A percentile compares a stretch with the other conserved stretches of the same genome.
These are phyloP conservation scores for Phaseolus lunatus DNA, from an alignment of 306 rosid genomes.

Conservation along the genomic window DNA sequence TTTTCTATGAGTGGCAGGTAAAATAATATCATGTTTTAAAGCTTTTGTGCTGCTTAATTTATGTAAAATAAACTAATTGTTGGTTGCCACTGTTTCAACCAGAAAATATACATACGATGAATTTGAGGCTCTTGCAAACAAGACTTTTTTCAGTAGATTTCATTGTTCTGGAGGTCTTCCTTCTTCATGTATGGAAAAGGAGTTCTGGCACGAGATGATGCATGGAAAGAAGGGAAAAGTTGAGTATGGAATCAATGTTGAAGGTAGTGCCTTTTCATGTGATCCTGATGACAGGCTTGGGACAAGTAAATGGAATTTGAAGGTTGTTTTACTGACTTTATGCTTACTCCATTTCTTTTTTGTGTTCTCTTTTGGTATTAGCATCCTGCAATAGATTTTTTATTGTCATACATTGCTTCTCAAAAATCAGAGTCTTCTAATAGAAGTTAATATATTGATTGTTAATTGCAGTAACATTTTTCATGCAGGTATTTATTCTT, in stretches of 20 bases:
- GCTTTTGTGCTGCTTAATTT: conserved; percentile 1
- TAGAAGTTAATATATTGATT: not conserved
- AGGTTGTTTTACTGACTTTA: conserved; percentile 41
- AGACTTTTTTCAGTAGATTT: conserved; percentile 39
- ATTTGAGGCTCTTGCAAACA: conserved; percentile 41
- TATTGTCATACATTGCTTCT: not conserved
- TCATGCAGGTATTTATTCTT: not conserved
- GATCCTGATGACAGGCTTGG: conserved; percentile 53
- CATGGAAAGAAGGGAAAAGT: conserved; percentile 46
- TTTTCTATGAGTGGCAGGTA: conserved; percentile 52
- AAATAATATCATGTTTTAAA: not conserved
- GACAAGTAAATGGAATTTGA: conserved; percentile 53
- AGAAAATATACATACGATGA: conserved; percentile 43
- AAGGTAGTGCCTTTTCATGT: conserved; percentile 57
- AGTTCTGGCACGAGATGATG: conserved; percentile 52
- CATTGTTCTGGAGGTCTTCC: conserved; percentile 34
- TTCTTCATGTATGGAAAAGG: conserved; percentile 47
- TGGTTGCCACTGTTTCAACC: not conserved
- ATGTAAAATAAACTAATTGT: conserved; percentile 11
- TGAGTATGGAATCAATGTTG: conserved; percentile 56
- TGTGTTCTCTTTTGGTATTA: not conserved
- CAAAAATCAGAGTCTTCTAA: not conserved
- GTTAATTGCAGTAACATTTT: not conserved
- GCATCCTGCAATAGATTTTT: not conserved
- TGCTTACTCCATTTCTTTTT: not conserved